Percentiles rank a stretch among this genome's conserved stretches.
Conservation (phyloP, 1,284 basidiomycete species). For the Chalciporus sp. region DNA sequence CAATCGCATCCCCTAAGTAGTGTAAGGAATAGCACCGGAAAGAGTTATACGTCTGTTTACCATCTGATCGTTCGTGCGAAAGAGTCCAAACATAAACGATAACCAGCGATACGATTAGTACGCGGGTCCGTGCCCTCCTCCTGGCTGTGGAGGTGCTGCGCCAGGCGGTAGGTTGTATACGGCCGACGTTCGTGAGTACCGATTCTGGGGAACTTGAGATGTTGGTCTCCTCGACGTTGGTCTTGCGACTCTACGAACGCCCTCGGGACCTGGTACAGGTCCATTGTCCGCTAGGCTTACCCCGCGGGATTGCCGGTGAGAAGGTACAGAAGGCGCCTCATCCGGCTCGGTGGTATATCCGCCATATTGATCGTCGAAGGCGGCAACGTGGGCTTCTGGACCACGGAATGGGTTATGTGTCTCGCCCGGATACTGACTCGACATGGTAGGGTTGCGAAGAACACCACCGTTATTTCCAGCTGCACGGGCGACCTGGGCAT, state of each 20-base stretch:
- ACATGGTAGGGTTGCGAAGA: constrained; percentile 42
- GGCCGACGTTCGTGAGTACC: constrained; percentile 67
- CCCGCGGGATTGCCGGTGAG: constrained; percentile 49
- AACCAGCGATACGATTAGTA: constrained; percentile 10
- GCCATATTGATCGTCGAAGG: constrained; percentile 41
- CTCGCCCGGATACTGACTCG: constrained; percentile 49
- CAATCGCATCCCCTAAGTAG: constrained; percentile 18
- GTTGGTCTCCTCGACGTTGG: constrained; percentile 52
- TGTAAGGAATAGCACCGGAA: constrained; percentile 8
- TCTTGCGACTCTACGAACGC: constrained; percentile 71
- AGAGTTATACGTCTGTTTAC: not conserved
- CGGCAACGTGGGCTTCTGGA: constrained; percentile 39
- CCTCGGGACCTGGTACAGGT: constrained; percentile 75
- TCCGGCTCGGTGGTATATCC: constrained; percentile 41
- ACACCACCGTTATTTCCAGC: constrained; percentile 41
- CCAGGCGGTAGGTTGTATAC: constrained; percentile 66
- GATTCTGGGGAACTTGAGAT: constrained; percentile 67
- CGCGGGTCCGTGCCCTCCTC: constrained; percentile 23
- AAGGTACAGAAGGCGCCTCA: constrained; percentile 34
- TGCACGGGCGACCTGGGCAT: constrained; percentile 45
- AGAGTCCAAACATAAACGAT: constrained; percentile 9
- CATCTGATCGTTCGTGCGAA: constrained; percentile 1
- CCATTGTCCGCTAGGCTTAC: constrained; percentile 79
- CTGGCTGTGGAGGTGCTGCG: constrained; percentile 65
- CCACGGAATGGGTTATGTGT: constrained; percentile 53